Base-by-base conservation (phyloP, 495 filamentous ascomycete species). In the Staphylotrichum tortipilum region DNA sequence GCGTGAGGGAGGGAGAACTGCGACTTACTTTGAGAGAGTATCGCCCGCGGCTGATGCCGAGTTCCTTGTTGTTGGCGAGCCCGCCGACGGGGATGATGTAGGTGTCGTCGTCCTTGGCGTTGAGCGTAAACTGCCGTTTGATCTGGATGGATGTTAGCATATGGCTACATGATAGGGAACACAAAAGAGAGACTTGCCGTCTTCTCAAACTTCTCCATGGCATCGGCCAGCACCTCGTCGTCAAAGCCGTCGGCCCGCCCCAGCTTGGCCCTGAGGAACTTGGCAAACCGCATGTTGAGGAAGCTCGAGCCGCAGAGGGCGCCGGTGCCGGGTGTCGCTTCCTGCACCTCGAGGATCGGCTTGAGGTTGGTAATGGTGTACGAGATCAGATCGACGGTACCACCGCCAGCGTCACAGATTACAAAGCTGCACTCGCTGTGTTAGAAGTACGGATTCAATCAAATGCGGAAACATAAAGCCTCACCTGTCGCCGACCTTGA, bases 331-430 rank as follows among this genome's bases (percentile, higher is more conserved):
- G 63, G 61, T 4, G 72, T 68, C 12, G 68, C 70, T 49, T 78
- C 76, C 33, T 70, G 60, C 3, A 78, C 64, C 49, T 71, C 59
- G 2, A 78, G 63, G n/a, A 66, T 41, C 21, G 76, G 76, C 18
- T 68, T 60, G 3, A 75, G 59, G 15, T 66, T 60, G 14, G 71
- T 72, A 44, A 84, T 73, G 46, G 74, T 74, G 65, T 81, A 71
- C 1, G 67, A 66, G 14, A 81, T 79, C 8, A 79, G 57, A 47
- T 82, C 79, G 0, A 82, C 78, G 0, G 78, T 82, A 7, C 77
- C 79, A 1, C 78, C 79, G 23, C 78, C 77, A 0, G 77, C 78
- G 61, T 82, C 79, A 47, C 75, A 75, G 2, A 82, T 50, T 21
- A 82, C 66, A 35, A 83, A 75, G 12, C 69, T 78, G 28, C 17